Conservation (phyloP, 228 moss, liverwort and hornwort species). For the Sphagnum magellanicum region DNA sequence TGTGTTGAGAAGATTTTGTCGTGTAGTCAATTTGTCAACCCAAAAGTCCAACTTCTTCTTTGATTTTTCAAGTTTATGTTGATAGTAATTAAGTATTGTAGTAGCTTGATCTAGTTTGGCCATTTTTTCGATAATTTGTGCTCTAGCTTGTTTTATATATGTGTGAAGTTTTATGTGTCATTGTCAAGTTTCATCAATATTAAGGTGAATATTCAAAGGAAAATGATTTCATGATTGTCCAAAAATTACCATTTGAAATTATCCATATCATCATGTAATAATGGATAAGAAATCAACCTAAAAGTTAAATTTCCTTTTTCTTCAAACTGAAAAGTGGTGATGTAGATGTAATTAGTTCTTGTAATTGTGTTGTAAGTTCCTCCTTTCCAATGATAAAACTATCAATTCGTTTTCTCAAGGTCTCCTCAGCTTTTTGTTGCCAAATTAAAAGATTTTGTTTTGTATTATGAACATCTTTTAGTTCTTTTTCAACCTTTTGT, state of each 20-base stretch:
- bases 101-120: constrained; percentile 49
- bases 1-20: constrained; percentile 28
- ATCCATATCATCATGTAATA: neutral
- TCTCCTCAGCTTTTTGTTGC: constrained; percentile 49
- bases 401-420: constrained; percentile 29
- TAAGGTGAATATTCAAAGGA: neutral
- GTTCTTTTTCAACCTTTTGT: constrained; percentile 38
- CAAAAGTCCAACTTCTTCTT: constrained; percentile 36
- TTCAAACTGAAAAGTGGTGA: neutral
- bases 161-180: constrained; percentile 44
- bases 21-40: constrained; percentile 32
- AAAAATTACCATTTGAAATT: neutral
- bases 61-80: constrained; percentile 36
- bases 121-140: constrained; percentile 46
- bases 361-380: constrained; percentile 42
- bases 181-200: neutral
- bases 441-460: constrained; percentile 40
- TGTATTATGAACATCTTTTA: constrained; percentile 40
- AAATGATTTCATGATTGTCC: neutral
- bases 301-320: neutral
- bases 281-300: neutral
- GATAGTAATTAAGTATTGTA: constrained; percentile 40
- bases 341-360: constrained; percentile 27
- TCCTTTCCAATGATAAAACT: constrained; percentile 40
- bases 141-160: constrained; percentile 44